Base-by-base conservation (phyloP, 2,329 filamentous ascomycete species). In the Penicillium janthinellum region DNA sequence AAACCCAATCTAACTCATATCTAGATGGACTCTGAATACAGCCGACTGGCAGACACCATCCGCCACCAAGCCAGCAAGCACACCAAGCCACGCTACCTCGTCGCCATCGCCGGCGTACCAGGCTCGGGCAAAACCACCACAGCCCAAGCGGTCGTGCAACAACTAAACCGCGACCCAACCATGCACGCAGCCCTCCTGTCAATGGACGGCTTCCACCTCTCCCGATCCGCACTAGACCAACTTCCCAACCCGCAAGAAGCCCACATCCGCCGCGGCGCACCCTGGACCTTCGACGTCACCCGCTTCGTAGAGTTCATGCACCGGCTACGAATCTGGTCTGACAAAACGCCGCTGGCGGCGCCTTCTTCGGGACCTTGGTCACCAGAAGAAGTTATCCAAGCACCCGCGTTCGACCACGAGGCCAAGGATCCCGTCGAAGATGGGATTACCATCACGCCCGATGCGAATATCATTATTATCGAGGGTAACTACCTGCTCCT, bases 131-230 rank as follows among this genome's bases (percentile, higher is more conserved):
- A 76, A 55, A 73, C 73, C 5, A 76, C 74, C 12, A 72, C 69
- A 3, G 73, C 73, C 3, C 54, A 63, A 6, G 67, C 67, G 2
- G 65, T 75, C 5, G 70, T 71, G 1, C 57, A 60, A n/a, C 65
- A 64, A 3, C 54, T 75, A 5, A 74, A 74, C 38, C 28, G 56
- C 5, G 42, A 53, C 22, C n/a, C 56, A 0, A 25, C 31, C 1
- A 44, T 51, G 0, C 60, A 55, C 7, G 65, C 72, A 0, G 60
- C 65, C 1, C 62, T 71, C 1, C 61, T 77, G 7, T 71, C 74
- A 7, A 75, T 77, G 73, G 76, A 78, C 51, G 76, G 76, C 14
- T 78, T 77, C 54, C 76, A 78, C 59, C 63, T 72, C 11, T 64
- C 73, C 1, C 67, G 72, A 11, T 60, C 64, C 17, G 60, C 60